Evolutionary conservation across 2,329 filamentous ascomycete genomes (phyloP), one percentile per base, ranked within the genome.

Genomic region (Aaosphaeria pasadenensis): DNA sequence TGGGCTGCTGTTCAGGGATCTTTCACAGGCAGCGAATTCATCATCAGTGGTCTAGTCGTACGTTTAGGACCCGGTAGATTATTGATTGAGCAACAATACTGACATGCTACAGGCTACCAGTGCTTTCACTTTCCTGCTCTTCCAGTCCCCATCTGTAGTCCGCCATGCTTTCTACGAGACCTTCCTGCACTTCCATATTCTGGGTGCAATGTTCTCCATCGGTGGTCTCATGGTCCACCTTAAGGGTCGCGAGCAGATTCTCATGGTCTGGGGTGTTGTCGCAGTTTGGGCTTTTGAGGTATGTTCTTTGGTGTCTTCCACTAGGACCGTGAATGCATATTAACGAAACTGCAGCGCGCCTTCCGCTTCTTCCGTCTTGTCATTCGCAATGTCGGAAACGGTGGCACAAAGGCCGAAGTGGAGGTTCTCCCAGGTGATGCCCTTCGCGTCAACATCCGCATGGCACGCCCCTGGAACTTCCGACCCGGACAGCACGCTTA

Each of bases 131-230:
- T 77, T 77, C 52, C 79, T 91, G 45, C 69, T 81, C 38, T 71
- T 91, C 47, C 87, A 89, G 58, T 87, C 88, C 1, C 79, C 82
- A 40, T 89, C 86, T 42, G 78, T 86, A 44, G 71, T 90, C 30
- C 81, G 88, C 48, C 88, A 91, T 64, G 87, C 88, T 11, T 90
- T 87, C 63, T 91, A 91, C 67, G 88, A 91, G 70, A 81, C 78
- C 2, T 91, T 91, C 77, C 83, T 91, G 68, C 74, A 87, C 48
- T 63, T 87, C 32, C 88, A 92, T 70, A 88, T 90, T 49, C 60
- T 76, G 4, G 77, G 83, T 28, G 87, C 84, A 32, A 76, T 81
- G 13, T 63, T 82, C 11, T 74, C 81, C 6, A 71, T 89, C 47
- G 77, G 80, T 38, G 85, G 81, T 7, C 70, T 90, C 5, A 91